Conservation (phyloP, 768 basidiomycete species). For the Epithele typhae region DNA sequence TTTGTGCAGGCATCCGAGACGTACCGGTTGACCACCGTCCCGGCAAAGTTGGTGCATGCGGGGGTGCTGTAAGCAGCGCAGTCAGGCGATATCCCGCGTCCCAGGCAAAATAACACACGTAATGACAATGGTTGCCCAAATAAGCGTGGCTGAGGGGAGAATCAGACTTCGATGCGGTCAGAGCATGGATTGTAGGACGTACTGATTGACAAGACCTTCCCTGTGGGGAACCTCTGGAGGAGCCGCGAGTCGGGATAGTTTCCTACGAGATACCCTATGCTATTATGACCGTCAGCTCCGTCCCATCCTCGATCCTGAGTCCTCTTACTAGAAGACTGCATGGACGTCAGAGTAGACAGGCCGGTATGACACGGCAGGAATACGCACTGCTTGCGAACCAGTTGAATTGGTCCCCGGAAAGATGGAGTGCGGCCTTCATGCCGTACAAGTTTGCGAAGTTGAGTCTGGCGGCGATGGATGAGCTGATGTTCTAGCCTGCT, state of each 20-base stretch:
- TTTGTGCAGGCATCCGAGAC: not conserved
- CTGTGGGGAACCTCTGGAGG: conserved; percentile 23
- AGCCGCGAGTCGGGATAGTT: conserved; percentile 27
- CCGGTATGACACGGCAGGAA: not conserved
- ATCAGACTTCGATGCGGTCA: too few relatives aligned
- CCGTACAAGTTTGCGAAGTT: conserved; percentile 30
- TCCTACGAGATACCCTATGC: conserved; percentile 27
- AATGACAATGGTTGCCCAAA: conserved; percentile 32
- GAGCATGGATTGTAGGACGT: not conserved
- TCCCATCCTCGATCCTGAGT: too few relatives aligned
- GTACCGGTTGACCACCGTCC: conserved; percentile 11
- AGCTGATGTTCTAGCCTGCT: too few relatives aligned
- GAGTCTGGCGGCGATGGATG: conserved; percentile 7
- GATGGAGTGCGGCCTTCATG: conserved; percentile 18
- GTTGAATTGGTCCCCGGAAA: conserved; percentile 12
- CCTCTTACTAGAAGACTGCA: conserved; percentile 18
- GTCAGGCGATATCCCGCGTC: too few relatives aligned
- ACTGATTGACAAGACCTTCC: conserved; percentile 16
- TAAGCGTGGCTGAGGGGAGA: conserved; percentile 15
- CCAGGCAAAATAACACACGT: conserved; percentile 9
- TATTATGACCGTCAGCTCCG: too few relatives aligned
- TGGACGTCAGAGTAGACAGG: conserved; percentile 1
- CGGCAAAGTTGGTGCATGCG: conserved; percentile 11
- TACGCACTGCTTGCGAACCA: conserved; percentile 16
- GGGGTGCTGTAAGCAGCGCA: conserved; percentile 3